Conservation (phyloP, 1,139 yeast genomes). For the Komagataea norvegica region DNA sequence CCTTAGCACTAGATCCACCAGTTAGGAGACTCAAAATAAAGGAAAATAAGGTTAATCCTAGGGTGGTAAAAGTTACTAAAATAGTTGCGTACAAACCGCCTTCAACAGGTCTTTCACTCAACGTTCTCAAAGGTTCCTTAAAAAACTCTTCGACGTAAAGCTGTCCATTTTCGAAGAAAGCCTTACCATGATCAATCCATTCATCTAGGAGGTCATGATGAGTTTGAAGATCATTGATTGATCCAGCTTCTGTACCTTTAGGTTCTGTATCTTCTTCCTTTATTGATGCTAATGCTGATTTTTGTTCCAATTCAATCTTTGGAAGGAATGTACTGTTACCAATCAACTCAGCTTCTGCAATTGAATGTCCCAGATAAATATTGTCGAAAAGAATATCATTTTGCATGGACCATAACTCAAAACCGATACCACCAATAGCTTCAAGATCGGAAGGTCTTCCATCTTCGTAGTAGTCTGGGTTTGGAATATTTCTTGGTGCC, state of each 20-base stretch:
- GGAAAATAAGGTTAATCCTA: constrained; percentile 40
- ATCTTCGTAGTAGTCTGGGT: constrained; percentile 67
- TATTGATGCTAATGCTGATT: constrained; percentile 34
- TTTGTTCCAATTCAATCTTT: constrained; percentile 54
- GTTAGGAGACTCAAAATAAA: constrained; percentile 28
- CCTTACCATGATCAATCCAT: neutral
- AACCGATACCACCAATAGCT: constrained; percentile 76
- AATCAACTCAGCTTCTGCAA: constrained; percentile 73
- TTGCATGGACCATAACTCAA: constrained; percentile 90
- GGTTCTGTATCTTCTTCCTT: constrained; percentile 36
- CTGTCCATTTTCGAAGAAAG: constrained; percentile 12
- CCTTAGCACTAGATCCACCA: constrained; percentile 15
- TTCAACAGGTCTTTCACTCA: constrained; percentile 43
- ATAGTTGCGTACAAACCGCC: constrained; percentile 43
- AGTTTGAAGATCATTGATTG: neutral
- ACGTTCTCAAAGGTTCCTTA: constrained; percentile 39
- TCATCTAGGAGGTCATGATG: neutral
- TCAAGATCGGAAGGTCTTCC: constrained; percentile 54
- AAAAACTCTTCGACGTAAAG: constrained; percentile 36
- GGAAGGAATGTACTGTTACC: constrained; percentile 72
- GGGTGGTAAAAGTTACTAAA: constrained; percentile 36
- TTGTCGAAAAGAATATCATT: constrained; percentile 71
- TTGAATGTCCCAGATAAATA: constrained; percentile 77
- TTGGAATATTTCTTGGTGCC: constrained; percentile 61
- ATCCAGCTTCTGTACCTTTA: constrained; percentile 30